Evolutionary conservation across 306 rosid species (phyloP).

Genomic region (Prunus armeniaca): DNA sequence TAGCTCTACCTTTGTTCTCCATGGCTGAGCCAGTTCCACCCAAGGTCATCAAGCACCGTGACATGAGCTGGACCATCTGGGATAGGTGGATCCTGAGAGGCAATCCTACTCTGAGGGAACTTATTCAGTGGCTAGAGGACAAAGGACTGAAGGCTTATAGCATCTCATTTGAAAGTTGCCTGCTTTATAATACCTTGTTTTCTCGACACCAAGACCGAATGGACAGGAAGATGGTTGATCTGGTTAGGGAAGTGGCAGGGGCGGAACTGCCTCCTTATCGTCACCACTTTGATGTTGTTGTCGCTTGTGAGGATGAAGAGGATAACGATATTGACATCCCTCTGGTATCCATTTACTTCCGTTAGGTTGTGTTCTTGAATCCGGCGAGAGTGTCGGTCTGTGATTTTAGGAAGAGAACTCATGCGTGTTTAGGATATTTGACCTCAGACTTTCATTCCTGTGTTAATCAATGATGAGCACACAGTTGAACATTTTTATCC

Average conservation of each 20-base stretch:
- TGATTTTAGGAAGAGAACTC: conserved; percentile 36
- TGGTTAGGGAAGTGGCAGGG: conserved; percentile 82
- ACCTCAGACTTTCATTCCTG: not conserved
- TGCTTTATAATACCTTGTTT: conserved; percentile 79
- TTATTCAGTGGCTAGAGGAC: conserved; percentile 64
- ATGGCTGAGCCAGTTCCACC: conserved; percentile 96
- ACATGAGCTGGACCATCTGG: conserved; percentile 95
- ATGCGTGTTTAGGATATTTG: not conserved
- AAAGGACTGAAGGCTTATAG: conserved; percentile 80
- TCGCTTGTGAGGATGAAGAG: conserved; percentile 93
- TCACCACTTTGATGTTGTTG: conserved; percentile 75
- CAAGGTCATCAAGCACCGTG: conserved; percentile 70
- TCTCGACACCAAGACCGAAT: conserved; percentile 67
- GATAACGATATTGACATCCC: conserved; percentile 93
- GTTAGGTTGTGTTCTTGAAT: conserved; percentile 41
- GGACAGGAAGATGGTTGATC: conserved; percentile 75
- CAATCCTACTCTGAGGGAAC: conserved; percentile 78
- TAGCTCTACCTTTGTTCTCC: conserved; percentile 81
- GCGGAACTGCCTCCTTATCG: conserved; percentile 71
- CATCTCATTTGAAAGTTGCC: conserved; percentile 78
- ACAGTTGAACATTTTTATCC: conserved; percentile 1
- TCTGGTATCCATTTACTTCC: conserved; percentile 76
- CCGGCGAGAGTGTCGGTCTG: conserved; percentile 5
- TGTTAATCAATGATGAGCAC: not conserved
- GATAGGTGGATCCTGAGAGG: conserved; percentile 77